Base-by-base conservation (phyloP, 108 stramenopile genomes). In the Nitzschia inconspicua region DNA sequence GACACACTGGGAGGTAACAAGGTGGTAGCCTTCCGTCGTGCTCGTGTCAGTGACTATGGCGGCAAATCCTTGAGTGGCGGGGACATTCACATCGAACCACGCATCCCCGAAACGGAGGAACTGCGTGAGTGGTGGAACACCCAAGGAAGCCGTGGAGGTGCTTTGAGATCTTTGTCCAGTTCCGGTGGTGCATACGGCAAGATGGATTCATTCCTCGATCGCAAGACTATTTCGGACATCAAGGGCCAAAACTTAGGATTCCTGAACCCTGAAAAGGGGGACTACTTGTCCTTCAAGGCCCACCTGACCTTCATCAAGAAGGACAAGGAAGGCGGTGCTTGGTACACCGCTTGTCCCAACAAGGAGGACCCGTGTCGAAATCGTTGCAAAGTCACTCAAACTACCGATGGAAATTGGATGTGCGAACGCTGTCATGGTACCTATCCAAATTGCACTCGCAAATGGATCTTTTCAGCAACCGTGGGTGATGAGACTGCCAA, bases 301-400 rank as follows among this genome's bases (percentile, higher is more conserved):
- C 88, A 88, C 25, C 62, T 96, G 53, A 91, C 80, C 50, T 96
- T 96, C 72, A 77, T 97, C 69, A 95, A 94, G 68, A 79, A 86
- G 46, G 95, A 97, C 73, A 94, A 86, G 73, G 81, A 83, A 48
- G 89, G 92, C 36, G 92, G 92, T 11, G 90, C 93, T 8, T 98
- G 97, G 97, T 98, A 98, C 80, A 86, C 93, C 4, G 93, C 96
- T 40, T 97, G 96, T 67, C 70, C 83, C 52, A 94, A 94, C 60
- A 47, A 90, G 23, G 70, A 68, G 4, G 95, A 93, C 22, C 94
- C 88, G 42, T 94, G 93, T 72, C 84, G 78, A 39, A 89, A 94
- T 36, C 81, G 82, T 42, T 88, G 55, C 77, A 94, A 94, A 78
- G 88, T 89, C 27, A 82, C 75, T 5, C 88, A 80, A 43, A 86